Evolutionary conservation across 768 basidiomycete genomes (phyloP).

Genomic region (Cubamyces sp.): DNA sequence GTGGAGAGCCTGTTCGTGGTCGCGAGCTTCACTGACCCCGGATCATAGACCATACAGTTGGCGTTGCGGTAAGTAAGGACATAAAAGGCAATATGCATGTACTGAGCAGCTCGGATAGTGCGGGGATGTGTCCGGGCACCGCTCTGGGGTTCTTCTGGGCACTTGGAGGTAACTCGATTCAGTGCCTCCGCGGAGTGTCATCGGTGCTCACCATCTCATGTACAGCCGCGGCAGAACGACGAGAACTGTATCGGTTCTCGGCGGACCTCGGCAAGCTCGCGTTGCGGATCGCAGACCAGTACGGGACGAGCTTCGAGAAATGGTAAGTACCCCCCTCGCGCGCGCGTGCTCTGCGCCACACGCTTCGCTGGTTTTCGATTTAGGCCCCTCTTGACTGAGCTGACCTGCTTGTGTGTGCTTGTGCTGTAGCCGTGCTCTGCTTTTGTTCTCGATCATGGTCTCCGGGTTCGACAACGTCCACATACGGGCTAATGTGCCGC

Average conservation of each 20-base stretch:
- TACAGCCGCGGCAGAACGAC: constrained; percentile 56
- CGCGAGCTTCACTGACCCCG: neutral
- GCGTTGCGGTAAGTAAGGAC: constrained; percentile 54
- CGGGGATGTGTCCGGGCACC: constrained; percentile 70
- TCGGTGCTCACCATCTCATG: neutral
- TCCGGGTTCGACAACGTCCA: constrained; percentile 71
- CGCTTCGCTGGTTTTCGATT: neutral
- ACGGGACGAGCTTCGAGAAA: constrained; percentile 68
- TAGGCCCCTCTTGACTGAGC: neutral
- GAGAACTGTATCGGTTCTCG: constrained; percentile 69
- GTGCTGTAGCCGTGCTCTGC: constrained; percentile 55
- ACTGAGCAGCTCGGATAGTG: constrained; percentile 40
- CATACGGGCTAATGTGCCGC: constrained; percentile 61
- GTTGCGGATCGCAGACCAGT: constrained; percentile 64
- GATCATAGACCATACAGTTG: constrained; percentile 60
- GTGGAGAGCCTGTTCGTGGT: constrained; percentile 27
- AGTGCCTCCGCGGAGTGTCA: neutral
- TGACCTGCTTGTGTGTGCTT: constrained; percentile 10
- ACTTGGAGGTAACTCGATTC: constrained; percentile 50
- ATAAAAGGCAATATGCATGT: neutral
- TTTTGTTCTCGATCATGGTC: constrained; percentile 63
- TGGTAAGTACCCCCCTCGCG: constrained; percentile 47
- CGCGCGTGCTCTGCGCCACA: neutral
- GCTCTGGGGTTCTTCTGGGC: constrained; percentile 77
- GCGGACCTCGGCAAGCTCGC: constrained; percentile 69